These are phyloP conservation scores for Trametes cubensis DNA, from an alignment of 768 basidiomycete species.

Conservation along the genomic window DNA sequence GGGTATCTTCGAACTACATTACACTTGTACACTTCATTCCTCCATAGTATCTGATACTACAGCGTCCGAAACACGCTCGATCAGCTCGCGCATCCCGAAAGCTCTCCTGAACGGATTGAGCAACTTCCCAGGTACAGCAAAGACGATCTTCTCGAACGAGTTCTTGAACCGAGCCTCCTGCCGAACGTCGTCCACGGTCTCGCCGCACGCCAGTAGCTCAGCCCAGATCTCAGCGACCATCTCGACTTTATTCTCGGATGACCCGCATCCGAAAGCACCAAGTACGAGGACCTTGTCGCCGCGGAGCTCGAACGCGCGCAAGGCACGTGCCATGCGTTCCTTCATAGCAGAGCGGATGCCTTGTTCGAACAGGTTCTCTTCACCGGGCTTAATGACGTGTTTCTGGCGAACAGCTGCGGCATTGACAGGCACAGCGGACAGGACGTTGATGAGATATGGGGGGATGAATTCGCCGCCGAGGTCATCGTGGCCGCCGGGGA, in stretches of 20 bases:
- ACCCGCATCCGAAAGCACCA: conserved; percentile 50
- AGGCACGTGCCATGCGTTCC: conserved; percentile 50
- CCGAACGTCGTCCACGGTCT: conserved; percentile 24
- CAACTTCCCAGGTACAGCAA: conserved; percentile 45
- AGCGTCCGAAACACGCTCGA: conserved; percentile 35
- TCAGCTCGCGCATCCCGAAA: conserved; percentile 44
- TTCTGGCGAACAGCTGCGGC: conserved; percentile 45
- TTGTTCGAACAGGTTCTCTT: conserved; percentile 40
- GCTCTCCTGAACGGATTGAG: conserved; percentile 42
- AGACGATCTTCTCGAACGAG: conserved; percentile 46
- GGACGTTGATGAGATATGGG: conserved; percentile 43
- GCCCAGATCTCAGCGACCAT: conserved; percentile 50
- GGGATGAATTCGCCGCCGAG: conserved; percentile 37
- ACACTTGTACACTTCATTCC: conserved; percentile 1
- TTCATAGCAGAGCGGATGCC: conserved; percentile 47
- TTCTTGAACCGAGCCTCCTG: conserved; percentile 41
- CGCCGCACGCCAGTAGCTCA: conserved; percentile 44
- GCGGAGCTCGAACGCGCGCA: conserved; percentile 46
- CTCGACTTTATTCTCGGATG: conserved; percentile 44
- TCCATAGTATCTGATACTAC: not conserved
- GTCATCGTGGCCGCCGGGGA: conserved; percentile 17
- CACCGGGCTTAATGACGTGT: conserved; percentile 38
- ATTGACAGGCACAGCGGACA: conserved; percentile 48
- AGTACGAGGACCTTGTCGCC: conserved; percentile 45
- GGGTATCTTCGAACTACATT: conserved; percentile 7